Conservation (phyloP, 257 asterid species). For the Scutellaria galericulata region DNA sequence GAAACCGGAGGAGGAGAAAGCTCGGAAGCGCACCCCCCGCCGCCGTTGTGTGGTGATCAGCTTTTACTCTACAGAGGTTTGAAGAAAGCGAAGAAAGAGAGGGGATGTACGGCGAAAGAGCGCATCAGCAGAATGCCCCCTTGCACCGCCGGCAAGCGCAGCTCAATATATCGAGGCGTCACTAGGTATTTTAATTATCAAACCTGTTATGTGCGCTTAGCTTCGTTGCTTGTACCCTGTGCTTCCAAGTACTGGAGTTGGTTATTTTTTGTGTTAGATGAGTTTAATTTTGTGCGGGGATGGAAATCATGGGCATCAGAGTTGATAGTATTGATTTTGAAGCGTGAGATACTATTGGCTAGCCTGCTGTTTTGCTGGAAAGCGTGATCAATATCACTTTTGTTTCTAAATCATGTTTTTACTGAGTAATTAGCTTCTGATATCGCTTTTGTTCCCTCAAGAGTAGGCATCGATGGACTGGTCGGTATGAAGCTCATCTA, state of each 20-base stretch:
- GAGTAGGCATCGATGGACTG: conserved; percentile 97
- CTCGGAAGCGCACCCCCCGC: conserved; percentile 53
- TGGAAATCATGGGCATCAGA: conserved; percentile 16
- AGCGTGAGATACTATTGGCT: conserved; percentile 22
- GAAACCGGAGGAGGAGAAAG: conserved; percentile 65
- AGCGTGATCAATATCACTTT: conserved; percentile 19
- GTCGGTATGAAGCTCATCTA: conserved; percentile 98
- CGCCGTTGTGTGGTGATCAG: conserved; percentile 56
- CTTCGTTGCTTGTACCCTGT: conserved; percentile 1
- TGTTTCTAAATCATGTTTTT: conserved; percentile 2
- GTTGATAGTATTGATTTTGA: conserved; percentile 30
- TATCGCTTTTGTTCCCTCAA: conserved; percentile 36
- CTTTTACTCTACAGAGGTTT: conserved; percentile 70
- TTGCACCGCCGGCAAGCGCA: conserved; percentile 96
- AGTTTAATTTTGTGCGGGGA: conserved; percentile 10
- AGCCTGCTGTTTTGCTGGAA: conserved; percentile 2
- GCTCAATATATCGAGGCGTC: conserved; percentile 96
- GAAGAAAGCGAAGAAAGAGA: conserved; percentile 90
- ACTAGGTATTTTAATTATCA: conserved; percentile 66
- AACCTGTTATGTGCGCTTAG: conserved; percentile 40
- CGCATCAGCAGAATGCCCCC: conserved; percentile 99
- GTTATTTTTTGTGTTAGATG: background rate
- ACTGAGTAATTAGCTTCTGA: conserved; percentile 29
- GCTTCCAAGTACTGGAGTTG: background rate
- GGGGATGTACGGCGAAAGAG: conserved; percentile 96